Evolutionary conservation across 768 basidiomycete species (phyloP).

Genomic region (Clavaria fumosa): DNA sequence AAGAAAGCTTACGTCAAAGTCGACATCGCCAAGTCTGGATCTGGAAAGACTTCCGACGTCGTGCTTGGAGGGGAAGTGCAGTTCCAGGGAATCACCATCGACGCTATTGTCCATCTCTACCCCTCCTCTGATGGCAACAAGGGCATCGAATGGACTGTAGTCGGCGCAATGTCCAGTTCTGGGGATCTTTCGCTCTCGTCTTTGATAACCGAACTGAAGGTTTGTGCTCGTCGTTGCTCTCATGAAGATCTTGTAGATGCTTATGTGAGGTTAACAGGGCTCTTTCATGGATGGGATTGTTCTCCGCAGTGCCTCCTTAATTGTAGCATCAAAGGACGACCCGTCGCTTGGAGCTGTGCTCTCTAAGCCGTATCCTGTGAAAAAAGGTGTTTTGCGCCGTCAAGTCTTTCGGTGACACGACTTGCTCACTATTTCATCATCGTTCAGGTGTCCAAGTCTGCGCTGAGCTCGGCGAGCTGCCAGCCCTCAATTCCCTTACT

Average conservation of each 20-base stretch:
- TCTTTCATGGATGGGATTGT: slow-evolving; percentile 4
- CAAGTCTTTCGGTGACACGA: neutral
- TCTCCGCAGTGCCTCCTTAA: neutral
- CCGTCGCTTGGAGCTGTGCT: neutral
- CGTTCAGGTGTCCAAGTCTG: slow-evolving; percentile 5
- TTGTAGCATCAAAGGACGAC: slow-evolving; percentile 7
- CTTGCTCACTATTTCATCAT: neutral
- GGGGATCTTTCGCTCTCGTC: neutral
- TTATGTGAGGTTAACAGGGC: slow-evolving; percentile 4
- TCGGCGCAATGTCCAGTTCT: slow-evolving; percentile 1
- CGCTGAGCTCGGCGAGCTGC: slow-evolving; percentile 3
- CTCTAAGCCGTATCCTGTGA: slow-evolving; percentile 1
- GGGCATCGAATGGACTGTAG: slow-evolving; percentile 4
- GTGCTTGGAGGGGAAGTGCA: slow-evolving; percentile 4
- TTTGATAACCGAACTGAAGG: neutral
- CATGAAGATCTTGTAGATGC: neutral
- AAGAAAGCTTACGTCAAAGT: slow-evolving; percentile 2
- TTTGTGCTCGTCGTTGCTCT: neutral
- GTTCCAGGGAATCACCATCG: slow-evolving; percentile 2
- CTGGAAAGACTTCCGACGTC: slow-evolving; percentile 2
- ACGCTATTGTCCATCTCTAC: slow-evolving; percentile 5
- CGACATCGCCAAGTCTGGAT: neutral
- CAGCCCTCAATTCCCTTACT: neutral
- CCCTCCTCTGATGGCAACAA: neutral
- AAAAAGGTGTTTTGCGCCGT: slow-evolving; percentile 2